Base-by-base conservation (phyloP, 2,329 filamentous ascomycete species). In the Grosmannia penicillata region DNA sequence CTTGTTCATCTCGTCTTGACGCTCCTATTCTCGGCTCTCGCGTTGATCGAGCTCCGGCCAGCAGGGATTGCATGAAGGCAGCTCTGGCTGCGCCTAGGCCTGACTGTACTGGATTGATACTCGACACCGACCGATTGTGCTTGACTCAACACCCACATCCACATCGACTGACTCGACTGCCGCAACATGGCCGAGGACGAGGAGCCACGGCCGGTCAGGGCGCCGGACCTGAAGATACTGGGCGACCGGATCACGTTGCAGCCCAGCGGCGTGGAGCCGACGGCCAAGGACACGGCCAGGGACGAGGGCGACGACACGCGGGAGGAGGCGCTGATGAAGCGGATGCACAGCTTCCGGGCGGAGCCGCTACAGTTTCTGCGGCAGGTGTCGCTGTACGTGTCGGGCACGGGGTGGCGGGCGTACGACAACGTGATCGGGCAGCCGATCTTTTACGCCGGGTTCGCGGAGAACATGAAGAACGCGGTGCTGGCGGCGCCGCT, bases 341-440 rank as follows among this genome's bases (percentile, higher is more conserved):
- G 87, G 53, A 91, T 91, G 69, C 82, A 83, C 35, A 81, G 86
- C 33, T 95, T 96, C 57, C 78, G 89, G 41, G 66, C 71, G 29
- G 72, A 76, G 45, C 75, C 75, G 23, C 58, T 79, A 14, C 72
- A 75, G 65, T 96, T 96, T 56, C 74, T 96, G 23, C 84, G 86
- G 48, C 91, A 98, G 63, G 80, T 98, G 25, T 91, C 83, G 33
- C 69, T 94, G 25, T 87, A 96, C 59, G 82, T 96, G 46, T 89
- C 85, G 11, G 91, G 91, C 39, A 81, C 82, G 36, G 89, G 87
- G 55, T 98, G 91, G 91, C 82, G 91, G 44, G 84, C 83, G 43
- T 98, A 98, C 62, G 85, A 96, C 53, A 66, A 81, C 45, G 72
- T 87, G 45, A 79, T 96, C 49, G 91, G 91, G 18, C 87, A 94